These are phyloP conservation scores for Rhododendron henanense DNA, from an alignment of 148 eudicot genomes.

Conservation along the genomic window DNA sequence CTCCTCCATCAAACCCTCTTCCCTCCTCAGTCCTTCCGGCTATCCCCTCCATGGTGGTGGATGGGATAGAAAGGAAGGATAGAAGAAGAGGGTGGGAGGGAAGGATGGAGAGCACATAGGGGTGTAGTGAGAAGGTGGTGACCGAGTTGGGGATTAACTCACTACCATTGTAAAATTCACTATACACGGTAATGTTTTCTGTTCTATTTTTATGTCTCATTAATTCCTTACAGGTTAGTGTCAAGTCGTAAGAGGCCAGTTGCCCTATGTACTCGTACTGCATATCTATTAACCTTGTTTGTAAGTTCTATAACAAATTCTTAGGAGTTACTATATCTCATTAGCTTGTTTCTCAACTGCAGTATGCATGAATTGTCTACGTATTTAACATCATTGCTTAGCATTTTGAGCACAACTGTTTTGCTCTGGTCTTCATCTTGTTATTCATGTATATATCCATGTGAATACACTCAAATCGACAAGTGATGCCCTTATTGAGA, in stretches of 20 bases:
- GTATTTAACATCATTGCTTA: not conserved
- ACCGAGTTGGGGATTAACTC: too few relatives aligned
- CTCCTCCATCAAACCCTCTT: too few relatives aligned
- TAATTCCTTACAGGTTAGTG: not conserved
- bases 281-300: not conserved
- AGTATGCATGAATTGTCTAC: not conserved
- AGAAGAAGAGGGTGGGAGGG: too few relatives aligned
- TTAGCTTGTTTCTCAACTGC: not conserved
- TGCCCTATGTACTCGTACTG: not conserved
- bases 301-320: not conserved
- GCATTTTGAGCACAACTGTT: not conserved
- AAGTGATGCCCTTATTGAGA: constrained; percentile 56
- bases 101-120: too few relatives aligned
- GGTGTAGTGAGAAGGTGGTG: too few relatives aligned
- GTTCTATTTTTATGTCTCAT: not conserved
- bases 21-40: too few relatives aligned
- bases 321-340: not conserved
- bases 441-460: constrained; percentile 69
- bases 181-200: not conserved
- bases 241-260: not conserved
- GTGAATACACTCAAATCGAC: constrained; percentile 79
- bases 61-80: too few relatives aligned
- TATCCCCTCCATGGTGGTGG: too few relatives aligned
- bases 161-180: too few relatives aligned
- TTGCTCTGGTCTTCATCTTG: constrained; percentile 59